phyloP scores from a whole-genome alignment of 73 alveolate species.

The Paramecium sonneborni region DNA sequence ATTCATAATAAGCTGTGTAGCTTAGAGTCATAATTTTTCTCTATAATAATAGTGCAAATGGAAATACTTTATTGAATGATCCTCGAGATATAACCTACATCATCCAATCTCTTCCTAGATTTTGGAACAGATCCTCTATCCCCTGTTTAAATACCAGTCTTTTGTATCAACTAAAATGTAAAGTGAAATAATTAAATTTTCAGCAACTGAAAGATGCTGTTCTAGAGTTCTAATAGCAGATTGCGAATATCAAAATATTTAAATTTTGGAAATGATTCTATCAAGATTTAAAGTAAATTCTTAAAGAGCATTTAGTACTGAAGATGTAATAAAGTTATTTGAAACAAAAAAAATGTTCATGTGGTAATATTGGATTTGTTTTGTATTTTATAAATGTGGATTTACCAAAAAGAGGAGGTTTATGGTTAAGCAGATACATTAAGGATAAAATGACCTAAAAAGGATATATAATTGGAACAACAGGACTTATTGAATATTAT shows the following conservation, averaged over 20 bases:
- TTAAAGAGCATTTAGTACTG: constrained; percentile 42
- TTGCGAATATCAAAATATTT: constrained; percentile 19
- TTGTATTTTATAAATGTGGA: constrained; percentile 37
- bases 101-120: background rate
- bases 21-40: too few relatives aligned
- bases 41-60: background rate
- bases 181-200: constrained; percentile 23
- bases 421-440: background rate
- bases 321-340: background rate
- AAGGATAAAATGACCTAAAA: constrained; percentile 21
- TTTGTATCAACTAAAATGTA: background rate
- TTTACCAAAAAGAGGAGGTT: constrained; percentile 43
- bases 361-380: constrained; percentile 49
- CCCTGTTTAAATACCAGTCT: background rate
- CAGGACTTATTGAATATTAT: constrained; percentile 24
- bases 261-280: constrained; percentile 31
- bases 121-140: background rate
- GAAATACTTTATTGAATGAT: background rate
- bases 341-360: background rate
- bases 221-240: constrained; percentile 8
- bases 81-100: background rate
- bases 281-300: background rate
- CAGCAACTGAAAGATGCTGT: constrained; percentile 4
- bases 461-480: background rate
- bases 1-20: too few relatives aligned